These are phyloP conservation scores for Erodium chrysanthum DNA, from an alignment of 441 rosid species.

Conservation along the genomic window DNA sequence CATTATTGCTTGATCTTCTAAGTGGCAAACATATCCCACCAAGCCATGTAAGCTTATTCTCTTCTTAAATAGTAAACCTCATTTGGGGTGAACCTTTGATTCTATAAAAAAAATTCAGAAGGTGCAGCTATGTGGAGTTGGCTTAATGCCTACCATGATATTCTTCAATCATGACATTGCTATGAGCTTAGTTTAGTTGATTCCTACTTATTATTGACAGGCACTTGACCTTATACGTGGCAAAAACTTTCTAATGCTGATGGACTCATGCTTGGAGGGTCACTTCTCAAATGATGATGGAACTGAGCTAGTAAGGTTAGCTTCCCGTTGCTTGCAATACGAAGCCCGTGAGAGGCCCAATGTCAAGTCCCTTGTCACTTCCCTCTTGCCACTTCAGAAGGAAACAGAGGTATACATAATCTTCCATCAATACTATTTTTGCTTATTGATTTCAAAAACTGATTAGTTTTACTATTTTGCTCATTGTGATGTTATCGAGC, in stretches of 20 bases:
- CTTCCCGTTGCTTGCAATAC: conserved; percentile 84
- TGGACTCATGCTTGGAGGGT: conserved; percentile 85
- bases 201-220: conserved; percentile 39
- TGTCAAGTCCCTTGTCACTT: conserved; percentile 66
- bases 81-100: conserved; percentile 3
- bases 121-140: neutral
- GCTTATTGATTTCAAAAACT: too few species aligned
- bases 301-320: conserved; percentile 78
- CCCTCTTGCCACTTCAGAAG: conserved; percentile 77
- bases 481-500: too few species aligned
- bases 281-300: conserved; percentile 93
- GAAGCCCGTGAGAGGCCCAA: conserved; percentile 97
- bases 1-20: conserved; percentile 88
- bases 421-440: conserved; percentile 6
- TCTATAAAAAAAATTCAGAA: neutral
- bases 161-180: neutral
- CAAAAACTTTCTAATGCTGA: conserved; percentile 72
- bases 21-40: conserved; percentile 47
- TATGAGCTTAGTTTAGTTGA: conserved; percentile 10
- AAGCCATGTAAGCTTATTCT: conserved; percentile 58
- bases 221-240: conserved; percentile 90
- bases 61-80: conserved; percentile 17
- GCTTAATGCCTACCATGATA: conserved; percentile 5
- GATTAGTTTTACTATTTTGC: too few species aligned
- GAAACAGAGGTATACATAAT: conserved; percentile 58